Conservation (phyloP, 1,284 basidiomycete species). For the Ustilago shanxiensis region DNA sequence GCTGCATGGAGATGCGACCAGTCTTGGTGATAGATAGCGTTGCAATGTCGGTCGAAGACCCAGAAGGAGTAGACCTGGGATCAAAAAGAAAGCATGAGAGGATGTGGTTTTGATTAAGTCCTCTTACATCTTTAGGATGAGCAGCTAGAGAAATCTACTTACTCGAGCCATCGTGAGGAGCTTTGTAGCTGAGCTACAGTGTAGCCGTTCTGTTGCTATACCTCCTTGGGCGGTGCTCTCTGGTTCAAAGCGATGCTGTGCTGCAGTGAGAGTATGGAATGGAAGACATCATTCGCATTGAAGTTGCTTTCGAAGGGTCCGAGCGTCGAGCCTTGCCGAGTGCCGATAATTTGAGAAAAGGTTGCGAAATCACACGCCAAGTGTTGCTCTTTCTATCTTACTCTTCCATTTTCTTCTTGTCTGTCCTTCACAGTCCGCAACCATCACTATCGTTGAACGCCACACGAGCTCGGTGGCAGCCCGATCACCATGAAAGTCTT, state of each 20-base stretch:
- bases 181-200: background rate
- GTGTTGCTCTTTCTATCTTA: background rate
- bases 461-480: background rate
- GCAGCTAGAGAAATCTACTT: background rate
- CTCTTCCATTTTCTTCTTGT: background rate
- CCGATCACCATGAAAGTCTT: slow-evolving; percentile 29
- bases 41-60: slow-evolving; percentile 68
- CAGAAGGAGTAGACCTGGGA: slow-evolving; percentile 65
- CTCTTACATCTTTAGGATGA: background rate
- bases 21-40: slow-evolving; percentile 67
- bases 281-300: background rate
- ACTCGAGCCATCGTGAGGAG: slow-evolving; percentile 25
- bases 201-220: background rate
- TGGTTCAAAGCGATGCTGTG: background rate
- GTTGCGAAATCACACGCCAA: background rate
- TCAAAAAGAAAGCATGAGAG: background rate
- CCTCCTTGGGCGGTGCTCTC: background rate
- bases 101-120: background rate
- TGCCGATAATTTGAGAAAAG: background rate
- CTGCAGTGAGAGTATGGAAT: background rate
- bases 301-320: slow-evolving; percentile 4
- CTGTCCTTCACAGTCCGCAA: background rate
- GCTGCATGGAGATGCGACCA: slow-evolving; percentile 62
- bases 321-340: slow-evolving; percentile 11
- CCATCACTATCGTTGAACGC: background rate